Evolutionary conservation across 495 filamentous ascomycete species (phyloP), one percentile per base, ranked within the genome.

Genomic region (Talaromyces trachyspermus): DNA sequence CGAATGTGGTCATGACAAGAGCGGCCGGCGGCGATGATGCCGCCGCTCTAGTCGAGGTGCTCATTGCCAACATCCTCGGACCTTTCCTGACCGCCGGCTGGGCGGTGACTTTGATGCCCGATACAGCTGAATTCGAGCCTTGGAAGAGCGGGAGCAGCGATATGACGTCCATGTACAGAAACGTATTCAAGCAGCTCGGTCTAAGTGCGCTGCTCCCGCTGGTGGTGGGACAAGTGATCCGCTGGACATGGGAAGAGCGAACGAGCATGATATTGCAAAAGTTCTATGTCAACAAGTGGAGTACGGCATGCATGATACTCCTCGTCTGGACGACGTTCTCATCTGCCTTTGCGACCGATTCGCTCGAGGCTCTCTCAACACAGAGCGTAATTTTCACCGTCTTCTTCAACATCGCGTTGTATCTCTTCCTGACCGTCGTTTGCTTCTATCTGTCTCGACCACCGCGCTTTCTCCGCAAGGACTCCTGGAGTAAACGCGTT

Each of bases 1-100:
- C 74, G 48, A 79, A 79, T 57, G 73, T 79, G 26, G 73, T 79
- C 4, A 79, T 77, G 74, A 77, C 74, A 25, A 61, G 71, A 19
- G 64, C 71, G 12, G 69, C 74, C 4, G 73, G 75, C 4, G 74
- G 75, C 4, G 75, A 77, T 48, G 75, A 79, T 54, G 73, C 74
- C 10, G 74, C 74, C 2, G 73, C 75, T 19, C 55, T 77, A 19
- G 73, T 76, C 17, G 73, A 76, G 54, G 75, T 79, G 1, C 53
- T 79, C 39, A 57, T 79, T 37, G 75, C 73, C n/a, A 79, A 77
- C 60, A 51, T 75, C 14, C 52, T 73, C 11, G 74, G 74, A 0
- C 71, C 75, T 3, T 72, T 79, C 53, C 42, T 77, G 30, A 71
- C 73, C 10, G 73, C 74, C 3, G 71, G 65, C 12, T 65, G 75